Base-by-base conservation (phyloP, 352 stramenopile genomes). In the Peronospora belbahrii region DNA sequence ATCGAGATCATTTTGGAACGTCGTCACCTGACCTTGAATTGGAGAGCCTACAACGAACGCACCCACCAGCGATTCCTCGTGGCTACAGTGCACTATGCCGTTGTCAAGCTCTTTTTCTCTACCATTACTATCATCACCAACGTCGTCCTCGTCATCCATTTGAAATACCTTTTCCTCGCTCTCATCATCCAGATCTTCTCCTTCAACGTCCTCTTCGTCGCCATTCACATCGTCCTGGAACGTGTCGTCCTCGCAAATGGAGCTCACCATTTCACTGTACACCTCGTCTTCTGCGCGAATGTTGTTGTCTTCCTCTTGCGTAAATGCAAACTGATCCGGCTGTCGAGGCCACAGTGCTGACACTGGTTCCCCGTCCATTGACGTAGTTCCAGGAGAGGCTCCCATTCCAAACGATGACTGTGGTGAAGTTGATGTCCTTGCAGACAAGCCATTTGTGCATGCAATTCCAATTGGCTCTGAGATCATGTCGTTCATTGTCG, bases 261-360 rank as follows among this genome's bases (percentile, higher is more conserved):
- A 86, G 24, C 57, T 72, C 17, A 84, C 56, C 55, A 88, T 68
- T 42, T 92, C 80, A 28, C 73, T 86, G 61, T 92, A 92, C 4
- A 92, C 72, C 44, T 89, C 80, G 24, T 89, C 80, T 55, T 88
- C 73, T 6, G 52, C 68, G 17, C 68, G 58, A 6, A 62, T 34
- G 8, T 68, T 74, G 20, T 62, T 66, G 37, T 91, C 79, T 54
- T 92, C 78, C 45, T 88, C 78, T 50, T 92, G 80, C 10, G 80
- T 88, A 38, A 92, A 92, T 6, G 76, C 80, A 45, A 92, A 92
- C 54, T 92, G 73, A 42, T 89, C 75, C 7, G 80, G 80, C 42
- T 85, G 75, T 13, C 80, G 67, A 18, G 80, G 80, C 80, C 80
- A 92, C 8, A 92, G 53, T 6, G 80, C 80, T 24, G 76, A 76